Evolutionary conservation across 2,329 filamentous ascomycete genomes (phyloP), one percentile per base, ranked within the genome.

Genomic region (Aspergillus sp.): DNA sequence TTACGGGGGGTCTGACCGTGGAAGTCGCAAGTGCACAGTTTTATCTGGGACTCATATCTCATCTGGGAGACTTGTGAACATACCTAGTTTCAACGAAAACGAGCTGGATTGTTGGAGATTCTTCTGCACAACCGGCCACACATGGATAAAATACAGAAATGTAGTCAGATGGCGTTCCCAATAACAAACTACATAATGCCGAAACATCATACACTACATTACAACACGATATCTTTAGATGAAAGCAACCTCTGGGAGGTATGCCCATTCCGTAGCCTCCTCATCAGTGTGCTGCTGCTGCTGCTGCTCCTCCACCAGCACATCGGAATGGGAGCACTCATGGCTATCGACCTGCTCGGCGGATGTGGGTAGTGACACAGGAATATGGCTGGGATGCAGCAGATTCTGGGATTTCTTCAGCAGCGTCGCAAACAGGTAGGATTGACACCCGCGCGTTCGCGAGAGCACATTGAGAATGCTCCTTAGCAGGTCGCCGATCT

Each of bases 381-480:
- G 45, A 36, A 40, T 13, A 20, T 47, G 31, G 32, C 5, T 47
- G 31, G 45, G 21, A 29, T 47, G 45, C 45, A 47, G 45, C 31
- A 47, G 31, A 38, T 47, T 20, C 7, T 40, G 45, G 4, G 45
- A 47, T 29, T 47, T 47, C 20, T 47, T 17, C 1, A 47, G 21
- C 32, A 47, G 19, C 5, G 45, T 40, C 3, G 45, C 16, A 20
- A 47, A 47, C 14, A 47, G 45, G 17, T 47, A 47, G 5, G 45
- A 47, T 17, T 47, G 16, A 29, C 45, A 40, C 4, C 45, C 45
- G 19, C 45, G 45, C 7, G 45, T 47, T 10, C 32, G 45, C 32
- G 45, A 47, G 3, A 47, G 45, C 3, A 47, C 32, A 25, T 40
- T 21, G 31, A 47, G 45, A 23, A 47, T 47, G 45, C 32, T 47